Percentiles rank a stretch among this genome's conserved stretches.
Evolutionary conservation across 495 filamentous ascomycete genomes (phyloP).

Genomic region (Penicillium psychrofluorescens): DNA sequence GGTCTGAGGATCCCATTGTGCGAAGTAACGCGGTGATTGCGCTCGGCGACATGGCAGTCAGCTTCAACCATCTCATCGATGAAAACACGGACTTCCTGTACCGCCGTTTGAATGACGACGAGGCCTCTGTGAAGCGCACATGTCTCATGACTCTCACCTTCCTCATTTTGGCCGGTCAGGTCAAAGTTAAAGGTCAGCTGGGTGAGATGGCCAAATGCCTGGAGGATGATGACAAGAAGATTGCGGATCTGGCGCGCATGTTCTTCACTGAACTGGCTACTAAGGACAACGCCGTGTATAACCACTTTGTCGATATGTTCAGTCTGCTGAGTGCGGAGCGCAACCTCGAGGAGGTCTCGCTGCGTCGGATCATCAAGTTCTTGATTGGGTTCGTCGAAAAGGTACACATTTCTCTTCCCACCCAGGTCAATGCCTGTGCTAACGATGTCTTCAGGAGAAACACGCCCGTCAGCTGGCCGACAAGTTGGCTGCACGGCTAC

Average conservation of each 20-base stretch:
- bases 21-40: conserved; percentile 95
- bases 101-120: conserved; percentile 78
- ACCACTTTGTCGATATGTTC: conserved; percentile 99
- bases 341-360: conserved; percentile 72
- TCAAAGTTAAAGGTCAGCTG: conserved; percentile 99
- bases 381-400: conserved; percentile 94
- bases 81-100: conserved; percentile 99
- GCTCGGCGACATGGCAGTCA: conserved; percentile 97
- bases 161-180: conserved; percentile 92
- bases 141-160: conserved; percentile 99
- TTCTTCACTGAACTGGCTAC: conserved; percentile 96
- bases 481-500: conserved; percentile 82
- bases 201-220: conserved; percentile 99
- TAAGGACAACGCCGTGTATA: conserved; percentile 99
- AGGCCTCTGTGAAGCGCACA: conserved; percentile 88
- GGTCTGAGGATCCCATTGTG: conserved; percentile 80
- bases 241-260: conserved; percentile 90
- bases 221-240: conserved; percentile 88
- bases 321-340: conserved; percentile 77
- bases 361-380: conserved; percentile 85
- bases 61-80: conserved; percentile 98
- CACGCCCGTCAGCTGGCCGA: conserved; percentile 93
- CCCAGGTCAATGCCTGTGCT: conserved; percentile 3
- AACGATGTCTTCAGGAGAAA: conserved; percentile 61
- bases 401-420: conserved; percentile 42